Evolutionary conservation across 179 eudicot species (phyloP), one percentile per base, ranked within the genome.

Genomic region (Amaranthus tricolor): DNA sequence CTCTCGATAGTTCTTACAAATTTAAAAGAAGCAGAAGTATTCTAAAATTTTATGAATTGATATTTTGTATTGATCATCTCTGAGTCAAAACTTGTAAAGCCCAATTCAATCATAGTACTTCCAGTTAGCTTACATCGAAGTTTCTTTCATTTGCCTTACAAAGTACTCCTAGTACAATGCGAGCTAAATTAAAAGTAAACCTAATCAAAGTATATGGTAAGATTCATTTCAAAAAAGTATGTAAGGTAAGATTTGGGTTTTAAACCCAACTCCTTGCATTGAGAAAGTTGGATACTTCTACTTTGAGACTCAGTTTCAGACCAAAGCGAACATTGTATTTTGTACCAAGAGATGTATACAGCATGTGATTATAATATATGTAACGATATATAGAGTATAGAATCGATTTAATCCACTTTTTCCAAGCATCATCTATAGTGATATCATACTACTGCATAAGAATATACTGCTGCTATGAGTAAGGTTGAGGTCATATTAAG

Each of bases 341-440:
- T 31, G 40, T 31, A 31, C 2, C 40, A 24, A 24, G 40, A 31
- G 40, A 31, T 31, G 40, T 31, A 31, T 31, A 31, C 40, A 31
- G 40, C 40, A 31, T 31, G 40, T 31, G 40, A 31, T 31, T 31
- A 31, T 31, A 31, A 31, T 31, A 31, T 31, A 31, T 31, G 40
- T 31, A 31, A 48, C 11, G 31, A 47, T 9, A 65, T 65, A 17
- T n/a, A 11, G 40, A 31, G 40, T 48, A 4, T 10, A 19, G 20
- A 60, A 43, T 10, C 62, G 11, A 59, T 59, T 58, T 17, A 19
- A n/a, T 66, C 54, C 14, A n/a, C 24, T n/a, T 66, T 66, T 50
- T 7, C 56, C 57, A 50, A 67, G 45, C 71, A 67, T 19, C 71
- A 67, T 19, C 56, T 19, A 56, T 50, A 67, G 14, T 11, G 19